Evolutionary conservation across 1,139 yeast species (phyloP).

Genomic region (Magnusiomyces magnusii): DNA sequence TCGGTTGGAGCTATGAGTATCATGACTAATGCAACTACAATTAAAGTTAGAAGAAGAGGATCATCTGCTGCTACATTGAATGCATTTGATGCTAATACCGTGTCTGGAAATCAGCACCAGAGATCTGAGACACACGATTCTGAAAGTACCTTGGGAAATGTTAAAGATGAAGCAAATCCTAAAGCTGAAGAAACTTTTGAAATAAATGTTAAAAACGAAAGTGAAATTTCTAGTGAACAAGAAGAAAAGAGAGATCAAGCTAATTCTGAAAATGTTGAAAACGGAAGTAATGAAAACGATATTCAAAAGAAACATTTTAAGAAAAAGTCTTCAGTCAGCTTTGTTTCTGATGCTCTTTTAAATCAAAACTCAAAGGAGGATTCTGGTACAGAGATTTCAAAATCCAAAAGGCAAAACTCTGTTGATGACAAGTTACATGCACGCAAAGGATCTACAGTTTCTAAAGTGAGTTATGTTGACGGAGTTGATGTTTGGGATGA

Average conservation of each 20-base stretch:
- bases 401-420: background rate
- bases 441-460: background rate
- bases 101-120: too few species aligned
- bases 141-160: background rate
- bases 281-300: background rate
- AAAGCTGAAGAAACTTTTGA: too few species aligned
- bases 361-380: background rate
- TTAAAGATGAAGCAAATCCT: background rate
- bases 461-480: slow-evolving; percentile 4
- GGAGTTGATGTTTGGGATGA: slow-evolving; percentile 4
- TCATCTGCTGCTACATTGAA: slow-evolving; percentile 7
- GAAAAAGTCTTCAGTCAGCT: background rate
- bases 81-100: slow-evolving; percentile 1
- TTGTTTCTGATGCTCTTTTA: background rate
- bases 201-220: background rate
- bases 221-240: too few species aligned
- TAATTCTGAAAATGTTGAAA: background rate
- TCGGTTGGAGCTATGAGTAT: background rate
- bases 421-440: background rate
- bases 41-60: slow-evolving; percentile 6
- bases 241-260: background rate
- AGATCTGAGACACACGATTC: too few species aligned
- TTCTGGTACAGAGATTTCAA: background rate
- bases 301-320: background rate
- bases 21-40: slow-evolving; percentile 14